Percentiles rank a stretch among this genome's conserved stretches.
These are phyloP conservation scores for Dendrobium officinale DNA, from an alignment of 106 monocot genomes.

Conservation along the genomic window DNA sequence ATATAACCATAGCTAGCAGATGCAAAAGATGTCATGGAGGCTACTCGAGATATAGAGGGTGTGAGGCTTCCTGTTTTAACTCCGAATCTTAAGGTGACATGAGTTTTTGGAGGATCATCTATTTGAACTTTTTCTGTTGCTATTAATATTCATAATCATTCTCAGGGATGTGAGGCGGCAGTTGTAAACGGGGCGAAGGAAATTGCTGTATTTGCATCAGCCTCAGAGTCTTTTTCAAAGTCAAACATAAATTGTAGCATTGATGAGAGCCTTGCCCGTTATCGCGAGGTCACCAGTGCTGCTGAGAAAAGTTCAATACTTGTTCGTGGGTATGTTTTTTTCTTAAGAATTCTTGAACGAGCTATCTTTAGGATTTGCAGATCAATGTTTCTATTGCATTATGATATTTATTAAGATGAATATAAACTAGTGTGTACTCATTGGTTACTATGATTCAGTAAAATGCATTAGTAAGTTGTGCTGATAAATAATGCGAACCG, in stretches of 20 bases:
- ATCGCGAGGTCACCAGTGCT: conserved; percentile 50
- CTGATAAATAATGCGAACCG: too few species aligned
- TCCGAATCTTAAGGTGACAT: conserved; percentile 77
- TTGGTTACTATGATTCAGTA: not conserved
- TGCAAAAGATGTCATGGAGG: conserved; percentile 84
- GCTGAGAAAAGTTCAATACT: conserved; percentile 51
- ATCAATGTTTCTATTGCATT: conserved; percentile 2
- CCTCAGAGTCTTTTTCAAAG: conserved; percentile 83
- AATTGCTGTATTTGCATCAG: conserved; percentile 87
- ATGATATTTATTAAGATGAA: not conserved
- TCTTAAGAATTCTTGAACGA: not conserved
- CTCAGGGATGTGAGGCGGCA: conserved; percentile 90
- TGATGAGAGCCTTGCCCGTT: conserved; percentile 74
- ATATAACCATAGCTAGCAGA: conserved; percentile 54
- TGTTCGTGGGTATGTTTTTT: conserved; percentile 75
- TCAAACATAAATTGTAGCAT: conserved; percentile 86
- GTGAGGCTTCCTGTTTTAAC: conserved; percentile 79
- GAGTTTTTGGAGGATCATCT: not conserved
- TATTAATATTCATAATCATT: not conserved
- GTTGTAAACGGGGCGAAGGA: conserved; percentile 90
- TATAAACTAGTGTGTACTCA: not conserved
- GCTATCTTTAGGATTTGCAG: not conserved
- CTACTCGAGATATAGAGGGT: conserved; percentile 44
- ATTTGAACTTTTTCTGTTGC: conserved; percentile 4
- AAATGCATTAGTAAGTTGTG: not conserved